phyloP scores from a whole-genome alignment of 1,284 basidiomycete species.

The Moesziomyces sp. region DNA sequence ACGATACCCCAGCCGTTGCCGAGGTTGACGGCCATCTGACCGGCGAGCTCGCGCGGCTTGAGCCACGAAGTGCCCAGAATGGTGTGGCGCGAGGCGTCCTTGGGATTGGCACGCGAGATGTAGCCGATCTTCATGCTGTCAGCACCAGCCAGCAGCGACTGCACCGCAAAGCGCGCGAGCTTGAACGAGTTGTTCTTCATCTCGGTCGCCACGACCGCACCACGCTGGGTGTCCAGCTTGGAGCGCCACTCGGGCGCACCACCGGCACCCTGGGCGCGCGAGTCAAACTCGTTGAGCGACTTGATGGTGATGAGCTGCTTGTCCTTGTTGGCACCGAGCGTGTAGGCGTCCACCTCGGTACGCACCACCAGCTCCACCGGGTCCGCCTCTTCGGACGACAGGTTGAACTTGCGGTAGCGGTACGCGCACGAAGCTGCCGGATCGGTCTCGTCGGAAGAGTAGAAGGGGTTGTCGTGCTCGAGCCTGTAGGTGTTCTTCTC shows the following conservation, averaged over 20 bases:
- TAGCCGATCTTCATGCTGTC: conserved; percentile 97
- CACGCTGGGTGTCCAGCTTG: conserved; percentile 94
- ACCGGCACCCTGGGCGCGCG: conserved; percentile 87
- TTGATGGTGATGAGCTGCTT: conserved; percentile 77
- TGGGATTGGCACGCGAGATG: conserved; percentile 91
- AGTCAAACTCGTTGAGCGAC: conserved; percentile 96
- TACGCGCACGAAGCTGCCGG: conserved; percentile 95
- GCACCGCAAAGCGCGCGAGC: conserved; percentile 96
- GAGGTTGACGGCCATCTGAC: conserved; percentile 93
- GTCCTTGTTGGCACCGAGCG: conserved; percentile 50
- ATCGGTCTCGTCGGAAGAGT: conserved; percentile 91
- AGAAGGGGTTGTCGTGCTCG: conserved; percentile 78
- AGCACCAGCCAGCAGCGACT: conserved; percentile 93
- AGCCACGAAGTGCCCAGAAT: conserved; percentile 94
- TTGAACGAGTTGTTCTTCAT: conserved; percentile 99
- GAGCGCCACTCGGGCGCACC: conserved; percentile 96
- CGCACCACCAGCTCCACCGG: conserved; percentile 86
- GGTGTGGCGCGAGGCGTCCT: conserved; percentile 93
- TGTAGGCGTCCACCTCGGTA: conserved; percentile 94
- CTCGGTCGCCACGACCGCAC: conserved; percentile 97
- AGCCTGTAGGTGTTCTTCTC: conserved; percentile 73
- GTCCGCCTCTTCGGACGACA: conserved; percentile 86
- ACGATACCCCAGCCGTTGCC: conserved; percentile 99
- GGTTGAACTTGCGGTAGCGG: conserved; percentile 94
- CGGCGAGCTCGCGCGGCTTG: conserved; percentile 93